Evolutionary conservation across 306 rosid genomes (phyloP).

Genomic region (Acacia crassicarpa): DNA sequence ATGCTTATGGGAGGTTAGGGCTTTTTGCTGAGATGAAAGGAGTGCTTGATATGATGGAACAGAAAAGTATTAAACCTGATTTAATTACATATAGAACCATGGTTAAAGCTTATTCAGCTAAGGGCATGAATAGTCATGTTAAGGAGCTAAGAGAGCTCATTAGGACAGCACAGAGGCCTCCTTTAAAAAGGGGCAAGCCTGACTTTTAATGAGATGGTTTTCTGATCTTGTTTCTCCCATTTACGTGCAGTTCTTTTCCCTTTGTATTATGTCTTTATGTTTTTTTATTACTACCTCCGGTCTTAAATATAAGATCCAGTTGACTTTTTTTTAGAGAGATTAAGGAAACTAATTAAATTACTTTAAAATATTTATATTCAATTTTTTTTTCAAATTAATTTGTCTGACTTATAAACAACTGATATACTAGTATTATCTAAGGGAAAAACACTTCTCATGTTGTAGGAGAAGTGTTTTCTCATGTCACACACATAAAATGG

Average conservation of each 20-base stretch:
- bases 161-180: slow-evolving; percentile 43
- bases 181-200: slow-evolving; percentile 54
- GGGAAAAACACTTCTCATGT: no score
- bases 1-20: slow-evolving; percentile 76
- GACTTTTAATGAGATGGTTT: slow-evolving; percentile 50
- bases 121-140: slow-evolving; percentile 69
- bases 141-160: slow-evolving; percentile 64
- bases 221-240: neutral
- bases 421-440: no score
- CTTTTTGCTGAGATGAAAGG: slow-evolving; percentile 76
- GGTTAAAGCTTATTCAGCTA: slow-evolving; percentile 76
- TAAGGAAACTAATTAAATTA: no score
- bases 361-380: no score
- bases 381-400: no score
- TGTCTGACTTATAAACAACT: accelerated
- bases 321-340: no score
- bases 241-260: neutral
- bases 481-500: no score
- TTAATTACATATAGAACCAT: slow-evolving; percentile 81
- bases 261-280: neutral
- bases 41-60: slow-evolving; percentile 77
- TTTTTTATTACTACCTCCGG: no score
- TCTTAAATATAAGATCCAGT: no score
- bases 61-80: slow-evolving; percentile 77
- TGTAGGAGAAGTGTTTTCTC: no score